A percentile compares a stretch with the other conserved stretches of the same genome.
Conservation (phyloP, 1,139 yeast genomes). For the Schizosaccharomyces versatilis region DNA sequence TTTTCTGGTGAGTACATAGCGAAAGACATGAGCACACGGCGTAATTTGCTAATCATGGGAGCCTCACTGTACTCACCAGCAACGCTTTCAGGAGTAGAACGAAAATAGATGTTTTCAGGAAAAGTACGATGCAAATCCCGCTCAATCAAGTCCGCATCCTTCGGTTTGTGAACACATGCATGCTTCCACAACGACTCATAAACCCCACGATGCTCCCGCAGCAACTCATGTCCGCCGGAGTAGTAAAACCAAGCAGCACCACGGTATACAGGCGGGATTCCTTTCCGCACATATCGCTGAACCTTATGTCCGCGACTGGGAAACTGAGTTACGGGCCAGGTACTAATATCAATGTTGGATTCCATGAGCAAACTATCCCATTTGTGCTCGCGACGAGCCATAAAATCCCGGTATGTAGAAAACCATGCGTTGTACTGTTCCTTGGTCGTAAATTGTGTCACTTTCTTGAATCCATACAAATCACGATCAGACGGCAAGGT, state of each 20-base stretch:
- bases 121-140: slow-evolving; percentile 81
- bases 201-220: slow-evolving; percentile 32
- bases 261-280: slow-evolving; percentile 92
- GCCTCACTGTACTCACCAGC: slow-evolving; percentile 24
- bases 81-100: slow-evolving; percentile 12
- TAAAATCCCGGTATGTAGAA: slow-evolving; percentile 25
- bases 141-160: slow-evolving; percentile 78
- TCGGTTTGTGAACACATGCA: slow-evolving; percentile 30
- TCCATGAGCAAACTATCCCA: slow-evolving; percentile 49
- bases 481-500: slow-evolving; percentile 24
- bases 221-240: slow-evolving; percentile 67
- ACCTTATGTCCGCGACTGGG: slow-evolving; percentile 72
- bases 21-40: slow-evolving; percentile 67
- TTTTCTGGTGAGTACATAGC: slow-evolving; percentile 71
- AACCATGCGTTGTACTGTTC: slow-evolving; percentile 60
- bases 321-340: slow-evolving; percentile 30
- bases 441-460: slow-evolving; percentile 28
- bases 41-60: slow-evolving; percentile 41
- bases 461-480: slow-evolving; percentile 67
- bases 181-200: slow-evolving; percentile 45
- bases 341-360: slow-evolving; percentile 34
- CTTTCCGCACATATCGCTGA: slow-evolving; percentile 64
- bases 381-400: slow-evolving; percentile 41
- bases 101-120: slow-evolving; percentile 73
- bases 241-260: slow-evolving; percentile 94